phyloP scores from a whole-genome alignment of 768 basidiomycete genomes.

The Termitomyces eurrhizus region DNA sequence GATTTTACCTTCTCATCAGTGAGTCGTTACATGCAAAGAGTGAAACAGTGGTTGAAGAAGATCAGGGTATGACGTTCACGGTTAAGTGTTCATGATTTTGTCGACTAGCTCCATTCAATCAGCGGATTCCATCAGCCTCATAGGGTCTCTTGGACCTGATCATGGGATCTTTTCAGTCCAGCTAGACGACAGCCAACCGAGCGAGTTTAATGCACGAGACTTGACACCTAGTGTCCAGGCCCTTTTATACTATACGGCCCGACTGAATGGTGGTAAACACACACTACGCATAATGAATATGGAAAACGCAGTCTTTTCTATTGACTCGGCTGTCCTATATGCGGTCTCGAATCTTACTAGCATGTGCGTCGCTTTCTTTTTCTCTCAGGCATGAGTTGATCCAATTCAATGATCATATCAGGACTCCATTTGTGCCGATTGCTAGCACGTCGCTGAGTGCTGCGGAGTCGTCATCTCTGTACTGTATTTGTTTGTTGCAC shows the following conservation, averaged over 20 bases:
- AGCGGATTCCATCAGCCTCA: not conserved
- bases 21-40: not conserved
- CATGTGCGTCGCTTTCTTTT: not conserved
- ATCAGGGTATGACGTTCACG: not conserved
- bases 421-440: not conserved
- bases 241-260: not conserved
- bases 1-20: conserved; percentile 2
- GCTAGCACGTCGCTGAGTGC: not conserved
- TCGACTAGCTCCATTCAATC: not conserved
- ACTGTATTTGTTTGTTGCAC: not conserved
- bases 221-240: not conserved
- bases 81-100: no score
- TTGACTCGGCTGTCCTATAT: not conserved
- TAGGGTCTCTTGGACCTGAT: conserved; percentile 3
- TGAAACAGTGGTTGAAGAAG: not conserved
- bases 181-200: not conserved
- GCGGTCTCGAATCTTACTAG: not conserved
- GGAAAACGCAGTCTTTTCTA: not conserved
- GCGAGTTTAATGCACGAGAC: not conserved
- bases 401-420: not conserved
- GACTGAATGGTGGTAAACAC: not conserved
- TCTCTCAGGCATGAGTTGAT: not conserved
- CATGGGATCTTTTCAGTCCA: conserved; percentile 7
- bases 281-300: not conserved
- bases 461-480: not conserved